These are phyloP conservation scores for Hirsutella rhossiliensis DNA, from an alignment of 2,329 filamentous ascomycete genomes.

Conservation along the genomic window DNA sequence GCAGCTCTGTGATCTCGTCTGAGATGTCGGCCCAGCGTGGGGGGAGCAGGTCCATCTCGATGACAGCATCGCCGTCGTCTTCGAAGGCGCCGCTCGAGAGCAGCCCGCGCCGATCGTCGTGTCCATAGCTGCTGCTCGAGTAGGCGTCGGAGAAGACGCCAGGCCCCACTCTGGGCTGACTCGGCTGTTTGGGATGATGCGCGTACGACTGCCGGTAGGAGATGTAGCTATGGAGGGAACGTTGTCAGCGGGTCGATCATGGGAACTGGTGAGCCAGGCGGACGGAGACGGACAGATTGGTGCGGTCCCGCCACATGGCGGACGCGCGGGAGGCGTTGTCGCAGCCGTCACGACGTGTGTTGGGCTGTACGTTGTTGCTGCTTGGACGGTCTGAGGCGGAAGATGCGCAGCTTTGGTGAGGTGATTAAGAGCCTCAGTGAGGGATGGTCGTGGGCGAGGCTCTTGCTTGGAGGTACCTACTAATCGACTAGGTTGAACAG, in stretches of 20 bases:
- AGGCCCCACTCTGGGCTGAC: constrained; percentile 47
- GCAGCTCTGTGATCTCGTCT: constrained; percentile 78
- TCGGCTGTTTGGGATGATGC: constrained; percentile 83
- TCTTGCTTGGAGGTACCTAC: too few species aligned
- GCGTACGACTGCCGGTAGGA: constrained; percentile 98
- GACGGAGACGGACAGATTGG: constrained; percentile 66
- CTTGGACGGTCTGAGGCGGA: too few species aligned
- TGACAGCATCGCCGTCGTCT: constrained; percentile 86
- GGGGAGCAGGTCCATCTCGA: constrained; percentile 95
- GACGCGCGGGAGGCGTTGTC: constrained; percentile 26
- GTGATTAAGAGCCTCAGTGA: too few species aligned
- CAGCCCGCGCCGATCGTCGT: constrained; percentile 59
- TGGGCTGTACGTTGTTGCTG: too few species aligned
- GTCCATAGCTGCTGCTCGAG: constrained; percentile 32
- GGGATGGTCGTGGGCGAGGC: too few species aligned
- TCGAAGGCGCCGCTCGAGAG: constrained; percentile 68
- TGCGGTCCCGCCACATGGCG: constrained; percentile 98
- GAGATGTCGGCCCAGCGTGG: constrained; percentile 93
- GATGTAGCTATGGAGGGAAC: constrained; percentile 57
- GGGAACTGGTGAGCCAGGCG: neutral
- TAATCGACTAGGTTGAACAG: too few species aligned
- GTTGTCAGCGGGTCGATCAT: neutral
- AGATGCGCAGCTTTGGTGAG: too few species aligned
- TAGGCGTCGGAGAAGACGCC: constrained; percentile 48
- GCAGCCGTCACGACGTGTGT: constrained; percentile 10